Percentiles rank a stretch among this genome's conserved stretches.
Evolutionary conservation across 768 basidiomycete genomes (phyloP).

Genomic region (Boletales sp.): DNA sequence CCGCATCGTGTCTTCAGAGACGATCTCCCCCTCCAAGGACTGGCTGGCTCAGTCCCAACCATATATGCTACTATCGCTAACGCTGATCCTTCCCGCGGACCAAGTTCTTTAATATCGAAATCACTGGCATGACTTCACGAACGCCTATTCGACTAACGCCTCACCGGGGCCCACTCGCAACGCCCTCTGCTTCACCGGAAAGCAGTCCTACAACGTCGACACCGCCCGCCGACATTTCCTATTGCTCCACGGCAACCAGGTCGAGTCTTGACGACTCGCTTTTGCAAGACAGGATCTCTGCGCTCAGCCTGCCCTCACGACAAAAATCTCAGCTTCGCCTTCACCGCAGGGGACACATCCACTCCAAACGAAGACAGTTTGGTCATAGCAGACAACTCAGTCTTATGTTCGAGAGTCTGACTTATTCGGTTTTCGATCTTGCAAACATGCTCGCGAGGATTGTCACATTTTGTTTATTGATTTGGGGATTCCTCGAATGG

Average conservation of each 20-base stretch:
- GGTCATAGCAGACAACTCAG: neutral
- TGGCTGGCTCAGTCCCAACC: slow-evolving; percentile 29
- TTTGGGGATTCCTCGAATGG: slow-evolving; percentile 24
- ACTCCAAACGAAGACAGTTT: neutral
- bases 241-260: neutral
- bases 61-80: slow-evolving; percentile 18
- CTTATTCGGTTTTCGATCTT: slow-evolving; percentile 11
- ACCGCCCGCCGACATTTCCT: slow-evolving; percentile 10
- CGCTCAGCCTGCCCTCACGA: neutral
- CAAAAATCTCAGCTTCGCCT: neutral
- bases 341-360: neutral
- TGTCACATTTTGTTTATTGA: slow-evolving; percentile 16
- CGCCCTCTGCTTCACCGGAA: slow-evolving; percentile 16
- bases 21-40: slow-evolving; percentile 19
- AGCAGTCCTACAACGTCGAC: slow-evolving; percentile 16
- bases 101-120: slow-evolving; percentile 14
- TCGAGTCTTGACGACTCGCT: slow-evolving; percentile 10
- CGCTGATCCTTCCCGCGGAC: slow-evolving; percentile 12
- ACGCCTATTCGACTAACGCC: slow-evolving; percentile 22
- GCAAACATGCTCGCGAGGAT: slow-evolving; percentile 10
- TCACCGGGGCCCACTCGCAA: slow-evolving; percentile 27
- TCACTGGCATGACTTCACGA: slow-evolving; percentile 23
- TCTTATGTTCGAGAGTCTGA: slow-evolving; percentile 1
- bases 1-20: slow-evolving; percentile 6
- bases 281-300: slow-evolving; percentile 10